Conservation (phyloP, 129 eudicot genomes). For the Helianthus annuus region HanXRQr2.0-SUNRISE NC_035435.2:134445192-134445691, state of each 20-base stretch:
- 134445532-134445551: constrained; percentile 12
- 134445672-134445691: constrained; percentile 33
- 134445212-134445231: constrained; percentile 38
- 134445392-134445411: constrained; percentile 25
- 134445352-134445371: constrained; percentile 1
- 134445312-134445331: not conserved
- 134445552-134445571: constrained; percentile 2
- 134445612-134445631: not conserved
- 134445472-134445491: constrained; percentile 16
- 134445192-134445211: constrained; percentile 34
- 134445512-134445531: constrained; percentile 28
- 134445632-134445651: constrained; percentile 23
- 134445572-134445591: constrained; percentile 33
- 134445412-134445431: constrained; percentile 32
- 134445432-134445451: constrained; percentile 36
- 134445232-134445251: constrained; percentile 41
- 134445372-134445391: constrained; percentile 23
- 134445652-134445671: constrained; percentile 28
- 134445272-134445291: constrained; percentile 11
- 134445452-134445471: constrained; percentile 21
- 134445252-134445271: constrained; percentile 19
- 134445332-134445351: too few relatives aligned
- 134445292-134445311: not conserved
- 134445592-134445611: constrained; percentile 16
- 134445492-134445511: constrained; percentile 22